phyloP scores from a whole-genome alignment of 352 stramenopile genomes.

The Phytophthora boehmeriae region DNA sequence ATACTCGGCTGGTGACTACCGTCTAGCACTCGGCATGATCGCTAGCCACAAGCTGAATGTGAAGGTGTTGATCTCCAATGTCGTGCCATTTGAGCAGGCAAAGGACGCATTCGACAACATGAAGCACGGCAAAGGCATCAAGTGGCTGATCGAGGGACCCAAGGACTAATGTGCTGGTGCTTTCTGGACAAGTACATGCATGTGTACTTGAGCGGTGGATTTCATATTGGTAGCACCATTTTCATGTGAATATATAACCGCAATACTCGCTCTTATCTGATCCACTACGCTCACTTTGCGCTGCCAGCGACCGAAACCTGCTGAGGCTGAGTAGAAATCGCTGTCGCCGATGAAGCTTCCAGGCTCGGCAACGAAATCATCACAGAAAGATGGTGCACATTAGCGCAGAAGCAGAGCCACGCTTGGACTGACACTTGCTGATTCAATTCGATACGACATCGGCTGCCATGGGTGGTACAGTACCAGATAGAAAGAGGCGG shows the following conservation, averaged over 20 bases:
- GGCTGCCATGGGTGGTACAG: slow-evolving; percentile 38
- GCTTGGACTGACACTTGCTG: slow-evolving; percentile 21
- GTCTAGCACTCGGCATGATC: slow-evolving; percentile 32
- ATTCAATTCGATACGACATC: slow-evolving; percentile 24
- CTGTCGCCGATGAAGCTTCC: slow-evolving; percentile 3
- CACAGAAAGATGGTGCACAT: slow-evolving; percentile 63
- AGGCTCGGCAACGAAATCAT: slow-evolving; percentile 25
- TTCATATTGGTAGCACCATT: slow-evolving; percentile 6
- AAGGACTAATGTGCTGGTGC: slow-evolving; percentile 1
- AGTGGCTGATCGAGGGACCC: slow-evolving; percentile 41
- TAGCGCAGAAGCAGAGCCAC: slow-evolving; percentile 76
- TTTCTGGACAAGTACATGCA: no score
- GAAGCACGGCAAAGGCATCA: slow-evolving; percentile 34
- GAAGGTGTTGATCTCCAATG: slow-evolving; percentile 32
- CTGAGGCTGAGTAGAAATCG: slow-evolving; percentile 7
- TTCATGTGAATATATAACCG: neutral
- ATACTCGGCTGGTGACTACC: slow-evolving; percentile 38
- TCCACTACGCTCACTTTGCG: slow-evolving; percentile 19
- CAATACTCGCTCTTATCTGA: neutral
- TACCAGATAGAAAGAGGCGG: slow-evolving; percentile 46
- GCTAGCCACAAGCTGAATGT: slow-evolving; percentile 29
- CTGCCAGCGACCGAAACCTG: slow-evolving; percentile 7
- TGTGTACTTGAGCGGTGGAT: no score
- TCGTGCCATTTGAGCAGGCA: slow-evolving; percentile 32
- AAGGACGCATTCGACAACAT: slow-evolving; percentile 39